Conservation (phyloP, 2,329 filamentous ascomycete genomes). For the Tolypocladium guangdongense region DNA sequence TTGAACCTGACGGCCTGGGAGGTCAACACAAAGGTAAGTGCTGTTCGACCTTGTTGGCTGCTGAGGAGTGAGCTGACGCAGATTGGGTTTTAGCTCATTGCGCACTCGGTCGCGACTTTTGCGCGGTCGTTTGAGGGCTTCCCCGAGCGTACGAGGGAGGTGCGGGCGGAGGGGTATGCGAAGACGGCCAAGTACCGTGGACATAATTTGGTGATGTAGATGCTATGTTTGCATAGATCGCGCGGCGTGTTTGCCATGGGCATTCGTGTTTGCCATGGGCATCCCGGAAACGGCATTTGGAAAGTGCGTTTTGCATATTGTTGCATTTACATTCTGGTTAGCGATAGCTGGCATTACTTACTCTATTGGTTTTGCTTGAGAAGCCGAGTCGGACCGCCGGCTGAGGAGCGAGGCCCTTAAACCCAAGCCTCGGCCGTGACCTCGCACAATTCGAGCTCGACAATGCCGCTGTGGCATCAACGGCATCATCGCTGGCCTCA, state of each 20-base stretch:
- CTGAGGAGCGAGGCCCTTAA: too few species aligned
- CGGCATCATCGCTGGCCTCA: too few species aligned
- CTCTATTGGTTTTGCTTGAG: too few species aligned
- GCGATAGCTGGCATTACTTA: not conserved
- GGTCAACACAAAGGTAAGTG: conserved; percentile 45
- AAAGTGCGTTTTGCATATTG: too few species aligned
- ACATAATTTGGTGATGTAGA: conserved; percentile 34
- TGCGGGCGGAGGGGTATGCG: conserved; percentile 19
- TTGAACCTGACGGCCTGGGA: conserved; percentile 50
- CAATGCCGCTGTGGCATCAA: too few species aligned
- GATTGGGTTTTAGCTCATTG: conserved; percentile 42
- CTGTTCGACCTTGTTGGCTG: not conserved
- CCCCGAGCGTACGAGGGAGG: conserved; percentile 37
- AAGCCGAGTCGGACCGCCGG: too few species aligned
- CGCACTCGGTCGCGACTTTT: conserved; percentile 62
- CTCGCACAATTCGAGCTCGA: too few species aligned
- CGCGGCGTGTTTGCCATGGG: not conserved
- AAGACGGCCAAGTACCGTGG: conserved; percentile 37
- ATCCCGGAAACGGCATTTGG: not conserved
- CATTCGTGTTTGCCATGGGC: not conserved
- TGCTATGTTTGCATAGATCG: not conserved
- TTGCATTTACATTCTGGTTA: not conserved
- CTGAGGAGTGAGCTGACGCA: conserved; percentile 7
- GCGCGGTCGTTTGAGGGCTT: conserved; percentile 55
- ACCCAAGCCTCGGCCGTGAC: too few species aligned